A percentile compares a stretch with the other conserved stretches of the same genome.
Evolutionary conservation across 2,329 filamentous ascomycete species (phyloP).

Genomic region (Fusarium sp.): DNA sequence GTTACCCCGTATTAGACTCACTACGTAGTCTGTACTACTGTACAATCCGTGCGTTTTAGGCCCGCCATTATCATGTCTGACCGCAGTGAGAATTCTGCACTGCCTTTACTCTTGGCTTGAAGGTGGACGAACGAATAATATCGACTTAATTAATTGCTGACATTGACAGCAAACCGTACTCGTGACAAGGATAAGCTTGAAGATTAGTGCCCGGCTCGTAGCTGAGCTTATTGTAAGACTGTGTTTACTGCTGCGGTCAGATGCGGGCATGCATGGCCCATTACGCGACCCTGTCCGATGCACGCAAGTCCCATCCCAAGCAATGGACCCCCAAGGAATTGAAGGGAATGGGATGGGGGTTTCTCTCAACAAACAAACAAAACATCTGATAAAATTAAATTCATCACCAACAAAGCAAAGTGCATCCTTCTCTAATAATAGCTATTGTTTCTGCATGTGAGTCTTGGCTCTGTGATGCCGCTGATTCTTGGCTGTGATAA

Average conservation of each 20-base stretch:
- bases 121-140: background rate
- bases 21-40: accelerated
- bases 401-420: background rate
- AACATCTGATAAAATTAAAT: background rate
- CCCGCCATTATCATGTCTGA: background rate
- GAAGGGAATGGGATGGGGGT: background rate
- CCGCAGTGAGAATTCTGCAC: slow-evolving; percentile 1
- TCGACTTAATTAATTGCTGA: background rate
- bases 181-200: background rate
- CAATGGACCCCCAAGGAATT: background rate
- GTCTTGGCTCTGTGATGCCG: slow-evolving; percentile 8
- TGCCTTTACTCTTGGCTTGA: background rate
- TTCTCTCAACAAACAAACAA: background rate
- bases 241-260: background rate
- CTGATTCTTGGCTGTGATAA: background rate
- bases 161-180: background rate
- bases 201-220: background rate
- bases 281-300: slow-evolving; percentile 7
- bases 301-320: background rate
- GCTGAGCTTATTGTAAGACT: slow-evolving; percentile 1
- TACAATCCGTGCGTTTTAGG: background rate
- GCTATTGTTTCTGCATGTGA: background rate
- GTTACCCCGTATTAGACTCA: slow-evolving; percentile 15
- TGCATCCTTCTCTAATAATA: slow-evolving; percentile 19
- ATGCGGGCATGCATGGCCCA: slow-evolving; percentile 9